Conservation (phyloP, 495 filamentous ascomycete genomes). For the Xylaria longipes region DNA sequence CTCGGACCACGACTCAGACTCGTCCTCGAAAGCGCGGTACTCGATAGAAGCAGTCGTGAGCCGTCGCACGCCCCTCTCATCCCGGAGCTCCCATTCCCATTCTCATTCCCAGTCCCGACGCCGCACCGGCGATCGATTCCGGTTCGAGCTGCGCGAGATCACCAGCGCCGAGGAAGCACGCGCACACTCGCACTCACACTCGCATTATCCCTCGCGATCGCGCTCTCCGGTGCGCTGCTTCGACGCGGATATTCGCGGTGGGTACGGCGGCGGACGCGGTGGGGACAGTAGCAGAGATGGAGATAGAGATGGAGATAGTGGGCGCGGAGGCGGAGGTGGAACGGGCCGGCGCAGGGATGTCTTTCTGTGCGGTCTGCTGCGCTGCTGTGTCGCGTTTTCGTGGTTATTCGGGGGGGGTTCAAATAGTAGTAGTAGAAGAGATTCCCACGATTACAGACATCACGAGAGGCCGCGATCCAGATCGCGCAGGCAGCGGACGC, state of each 20-base stretch:
- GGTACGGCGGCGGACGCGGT: not conserved
- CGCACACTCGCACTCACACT: not conserved
- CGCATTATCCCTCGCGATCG: too few species aligned
- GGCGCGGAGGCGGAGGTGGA: not conserved
- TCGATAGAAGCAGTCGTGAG: not conserved
- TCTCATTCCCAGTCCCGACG: not conserved
- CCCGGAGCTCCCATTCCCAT: too few species aligned
- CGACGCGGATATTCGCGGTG: constrained; percentile 1
- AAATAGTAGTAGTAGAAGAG: not conserved
- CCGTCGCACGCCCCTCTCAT: not conserved
- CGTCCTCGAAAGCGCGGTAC: not conserved
- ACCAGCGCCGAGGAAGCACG: not conserved
- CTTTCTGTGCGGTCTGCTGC: not conserved
- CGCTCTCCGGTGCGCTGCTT: not conserved
- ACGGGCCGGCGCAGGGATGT: not conserved
- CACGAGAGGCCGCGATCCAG: not conserved
- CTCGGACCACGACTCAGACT: not conserved
- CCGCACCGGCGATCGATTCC: not conserved
- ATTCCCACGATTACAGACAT: not conserved
- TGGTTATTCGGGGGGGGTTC: not conserved
- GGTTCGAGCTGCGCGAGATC: not conserved
- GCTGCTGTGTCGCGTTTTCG: not conserved
- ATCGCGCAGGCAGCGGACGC: not conserved
- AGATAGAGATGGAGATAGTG: not conserved
- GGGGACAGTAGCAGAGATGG: not conserved